Evolutionary conservation across 139 green algal species (phyloP).

Genomic region (Tetradesmus lagerheimii): DNA sequence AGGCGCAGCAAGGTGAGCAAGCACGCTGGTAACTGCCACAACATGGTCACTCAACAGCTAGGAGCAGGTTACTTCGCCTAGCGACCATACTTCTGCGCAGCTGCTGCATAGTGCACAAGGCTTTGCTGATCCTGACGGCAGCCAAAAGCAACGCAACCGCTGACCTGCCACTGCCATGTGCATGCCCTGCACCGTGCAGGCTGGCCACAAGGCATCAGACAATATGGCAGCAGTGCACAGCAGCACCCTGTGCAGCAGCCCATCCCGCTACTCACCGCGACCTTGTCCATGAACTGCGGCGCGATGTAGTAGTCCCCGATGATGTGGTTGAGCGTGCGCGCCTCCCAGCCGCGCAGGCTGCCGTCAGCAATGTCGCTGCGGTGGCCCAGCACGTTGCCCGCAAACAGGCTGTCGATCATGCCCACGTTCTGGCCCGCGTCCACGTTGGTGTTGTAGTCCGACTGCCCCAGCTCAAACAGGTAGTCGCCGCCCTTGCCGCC

Average conservation of each 20-base stretch:
- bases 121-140: too few species aligned
- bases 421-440: constrained; percentile 65
- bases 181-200: neutral
- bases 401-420: constrained; percentile 80
- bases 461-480: constrained; percentile 66
- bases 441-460: constrained; percentile 48
- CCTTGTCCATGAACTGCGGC: constrained; percentile 81
- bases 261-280: constrained; percentile 59
- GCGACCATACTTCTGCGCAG: too few species aligned
- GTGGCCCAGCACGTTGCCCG: constrained; percentile 75
- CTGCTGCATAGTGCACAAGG: neutral
- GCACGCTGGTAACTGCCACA: too few species aligned
- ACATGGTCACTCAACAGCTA: too few species aligned
- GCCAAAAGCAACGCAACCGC: too few species aligned
- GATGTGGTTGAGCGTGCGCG: constrained; percentile 76
- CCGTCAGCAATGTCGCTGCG: constrained; percentile 87
- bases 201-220: neutral
- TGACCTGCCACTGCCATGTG: neutral
- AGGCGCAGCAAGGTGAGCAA: too few species aligned
- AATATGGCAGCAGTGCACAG: too few species aligned
- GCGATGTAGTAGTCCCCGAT: constrained; percentile 92
- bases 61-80: too few species aligned
- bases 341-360: constrained; percentile 69
- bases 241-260: neutral
- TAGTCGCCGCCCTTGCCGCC: constrained; percentile 64